Base-by-base conservation (phyloP, 169 alveolate genomes). In the Hepatocystis sp. region DNA sequence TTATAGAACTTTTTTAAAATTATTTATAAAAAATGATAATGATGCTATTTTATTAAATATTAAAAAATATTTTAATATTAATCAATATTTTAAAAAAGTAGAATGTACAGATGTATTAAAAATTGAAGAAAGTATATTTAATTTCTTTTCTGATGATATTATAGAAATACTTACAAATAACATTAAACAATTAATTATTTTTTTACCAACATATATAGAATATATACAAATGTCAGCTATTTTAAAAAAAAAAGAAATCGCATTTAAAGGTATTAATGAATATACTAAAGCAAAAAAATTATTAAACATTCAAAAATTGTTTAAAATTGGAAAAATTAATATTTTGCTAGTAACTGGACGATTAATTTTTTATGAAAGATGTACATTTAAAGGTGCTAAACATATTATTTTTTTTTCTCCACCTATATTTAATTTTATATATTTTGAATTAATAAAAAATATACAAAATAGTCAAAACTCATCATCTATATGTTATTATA, bases 401-500 rank as follows among this genome's bases (percentile, higher is more conserved):
- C 76, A 71, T 51, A 39, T 71, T 56, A 71, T 71, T 13, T 71
- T 71, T 39, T 71, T 71, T 60, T 71, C 78, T 1, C 86, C 86
- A 5, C 86, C 86, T 17, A 71, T 58, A 58, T 71, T 71, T 58
- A 1, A 15, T 40, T 71, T 71, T 44, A 71, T 71, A 76, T 71
- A 71, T 51, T 71, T 28, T 42, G 86, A 71, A 47, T 28, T 71
- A 49, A 71, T 71, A 42, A 71, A 71, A 71, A 58, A 71, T 71
- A 28, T 71, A 58, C 19, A 7, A 13, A 49, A 10, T 1, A 76
- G 78, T 28, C 17, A 55, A 10, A 66, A 60, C 15, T 78, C 90
- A 25, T 66, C 93, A 7, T 66, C 92, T 19, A 85, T 92, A 47
- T 67, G 93, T 47, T 85, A 85, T 30, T 92, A 92, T 34, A 92